phyloP scores from a whole-genome alignment of 164 flowering plant genomes.

The Vitis labrusca region DNA sequence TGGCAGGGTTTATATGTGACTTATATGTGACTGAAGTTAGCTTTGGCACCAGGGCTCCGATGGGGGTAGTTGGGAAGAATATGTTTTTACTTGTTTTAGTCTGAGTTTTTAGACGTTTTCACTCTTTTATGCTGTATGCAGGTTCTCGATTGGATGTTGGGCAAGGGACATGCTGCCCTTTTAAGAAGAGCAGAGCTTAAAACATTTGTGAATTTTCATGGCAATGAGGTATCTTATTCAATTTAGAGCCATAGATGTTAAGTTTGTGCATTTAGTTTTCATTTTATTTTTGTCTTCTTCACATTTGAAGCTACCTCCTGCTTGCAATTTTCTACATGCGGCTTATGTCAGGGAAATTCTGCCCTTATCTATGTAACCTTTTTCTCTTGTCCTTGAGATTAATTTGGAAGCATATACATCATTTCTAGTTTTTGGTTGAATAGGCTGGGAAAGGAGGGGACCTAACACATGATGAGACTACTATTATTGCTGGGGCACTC shows the following conservation, averaged over 20 bases:
- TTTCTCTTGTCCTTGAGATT: not conserved
- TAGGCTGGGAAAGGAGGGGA: constrained; percentile 99
- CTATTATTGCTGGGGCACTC: constrained; percentile 92
- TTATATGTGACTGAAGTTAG: too few species aligned
- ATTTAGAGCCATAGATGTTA: not conserved
- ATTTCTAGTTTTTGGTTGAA: constrained; percentile 1
- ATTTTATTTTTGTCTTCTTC: not conserved
- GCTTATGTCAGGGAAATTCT: not conserved
- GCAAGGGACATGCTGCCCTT: constrained; percentile 85
- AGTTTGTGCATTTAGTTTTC: not conserved
- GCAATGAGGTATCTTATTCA: constrained; percentile 68
- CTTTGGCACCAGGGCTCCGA: too few species aligned
- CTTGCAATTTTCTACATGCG: not conserved
- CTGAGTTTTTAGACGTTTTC: not conserved
- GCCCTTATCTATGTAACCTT: not conserved
- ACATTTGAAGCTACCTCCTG: not conserved
- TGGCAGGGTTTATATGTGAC: too few species aligned
- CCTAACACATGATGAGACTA: constrained; percentile 94
- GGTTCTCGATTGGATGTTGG: constrained; percentile 93
- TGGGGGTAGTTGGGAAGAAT: not conserved
- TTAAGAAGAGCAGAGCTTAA: constrained; percentile 90
- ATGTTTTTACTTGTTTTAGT: not conserved
- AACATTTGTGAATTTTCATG: constrained; percentile 93
- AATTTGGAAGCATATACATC: not conserved
- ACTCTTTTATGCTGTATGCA: constrained; percentile 18